Evolutionary conservation across 139 green algal species (phyloP).

Genomic region (Micromonas pusilla): DNA sequence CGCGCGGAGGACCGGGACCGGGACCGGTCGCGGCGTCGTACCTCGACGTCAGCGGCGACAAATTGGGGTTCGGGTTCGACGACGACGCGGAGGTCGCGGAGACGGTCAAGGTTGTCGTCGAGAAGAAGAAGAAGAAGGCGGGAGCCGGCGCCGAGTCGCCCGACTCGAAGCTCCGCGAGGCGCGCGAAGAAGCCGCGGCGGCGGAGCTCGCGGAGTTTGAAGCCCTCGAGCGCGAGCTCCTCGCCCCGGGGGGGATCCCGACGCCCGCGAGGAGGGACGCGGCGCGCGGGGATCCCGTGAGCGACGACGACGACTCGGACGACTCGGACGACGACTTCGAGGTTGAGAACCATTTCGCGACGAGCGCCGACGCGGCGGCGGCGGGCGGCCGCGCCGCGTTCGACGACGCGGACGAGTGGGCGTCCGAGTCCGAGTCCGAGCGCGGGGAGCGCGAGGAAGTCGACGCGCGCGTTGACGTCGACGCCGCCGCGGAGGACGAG

Average conservation of each 20-base stretch:
- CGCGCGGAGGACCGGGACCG: no score
- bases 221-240: not conserved
- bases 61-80: no score
- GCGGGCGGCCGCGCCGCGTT: not conserved
- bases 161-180: not conserved
- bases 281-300: not conserved
- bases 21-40: no score
- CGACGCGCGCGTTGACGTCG: not conserved
- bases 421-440: not conserved
- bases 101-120: no score
- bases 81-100: no score
- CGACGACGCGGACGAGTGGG: not conserved
- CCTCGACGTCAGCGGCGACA: no score
- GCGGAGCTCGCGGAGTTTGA: not conserved
- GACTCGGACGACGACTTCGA: not conserved
- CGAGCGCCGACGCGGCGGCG: not conserved
- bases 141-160: no score
- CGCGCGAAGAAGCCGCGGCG: not conserved
- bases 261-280: no score
- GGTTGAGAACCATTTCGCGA: not conserved
- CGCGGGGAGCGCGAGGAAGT: not conserved
- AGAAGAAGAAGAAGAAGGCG: no score
- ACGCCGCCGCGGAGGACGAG: not conserved
- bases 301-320: not conserved
- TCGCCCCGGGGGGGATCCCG: no score